Conservation (phyloP, 1,139 yeast genomes). For the Candida neerlandica region DNA sequence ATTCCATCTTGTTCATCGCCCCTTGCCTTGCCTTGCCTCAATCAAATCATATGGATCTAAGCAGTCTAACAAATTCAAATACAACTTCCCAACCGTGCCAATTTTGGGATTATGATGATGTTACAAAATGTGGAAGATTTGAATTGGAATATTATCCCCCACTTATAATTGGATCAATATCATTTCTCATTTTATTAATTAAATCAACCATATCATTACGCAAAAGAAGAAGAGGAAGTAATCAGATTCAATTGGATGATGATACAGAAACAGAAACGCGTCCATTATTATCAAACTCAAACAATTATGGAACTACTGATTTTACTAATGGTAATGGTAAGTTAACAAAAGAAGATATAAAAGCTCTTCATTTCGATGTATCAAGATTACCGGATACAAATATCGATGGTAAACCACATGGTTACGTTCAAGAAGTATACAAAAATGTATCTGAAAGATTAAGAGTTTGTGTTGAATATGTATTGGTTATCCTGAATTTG, state of each 20-base stretch:
- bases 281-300: slow-evolving; percentile 34
- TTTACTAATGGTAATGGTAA: background rate
- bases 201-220: slow-evolving; percentile 24
- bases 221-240: slow-evolving; percentile 12
- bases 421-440: slow-evolving; percentile 41
- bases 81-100: slow-evolving; percentile 49
- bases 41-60: background rate
- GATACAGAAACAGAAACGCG: slow-evolving; percentile 26
- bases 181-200: slow-evolving; percentile 29
- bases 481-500: slow-evolving; percentile 49
- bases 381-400: slow-evolving; percentile 43
- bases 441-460: slow-evolving; percentile 53
- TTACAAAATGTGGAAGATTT: slow-evolving; percentile 49
- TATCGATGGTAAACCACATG: slow-evolving; percentile 62
- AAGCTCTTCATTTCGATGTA: slow-evolving; percentile 56
- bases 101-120: slow-evolving; percentile 48
- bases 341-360: slow-evolving; percentile 21
- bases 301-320: slow-evolving; percentile 34
- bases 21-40: no score
- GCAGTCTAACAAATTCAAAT: background rate
- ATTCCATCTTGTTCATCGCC: no score
- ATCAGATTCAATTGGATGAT: slow-evolving; percentile 10
- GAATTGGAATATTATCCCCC: slow-evolving; percentile 40
- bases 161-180: slow-evolving; percentile 30
- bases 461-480: slow-evolving; percentile 52